Evolutionary conservation across 2,329 filamentous ascomycete genomes (phyloP).

Genomic region (Aurifilum marmelostoma): DNA sequence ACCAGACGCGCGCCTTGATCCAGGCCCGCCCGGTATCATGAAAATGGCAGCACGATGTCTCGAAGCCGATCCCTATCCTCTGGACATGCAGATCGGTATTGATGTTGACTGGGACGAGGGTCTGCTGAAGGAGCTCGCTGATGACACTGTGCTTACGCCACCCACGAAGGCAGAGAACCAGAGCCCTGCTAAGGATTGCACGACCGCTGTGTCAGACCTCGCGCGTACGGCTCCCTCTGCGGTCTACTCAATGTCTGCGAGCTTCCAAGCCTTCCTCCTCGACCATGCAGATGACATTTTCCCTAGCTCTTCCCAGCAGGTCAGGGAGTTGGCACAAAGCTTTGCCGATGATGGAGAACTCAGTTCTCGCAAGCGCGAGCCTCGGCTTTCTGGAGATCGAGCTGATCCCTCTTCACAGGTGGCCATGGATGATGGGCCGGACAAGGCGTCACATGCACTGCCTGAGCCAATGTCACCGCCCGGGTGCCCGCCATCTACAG

Average conservation of each 20-base stretch:
- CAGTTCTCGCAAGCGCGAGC: neutral
- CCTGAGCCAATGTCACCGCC: neutral
- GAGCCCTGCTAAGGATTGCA: constrained; percentile 3
- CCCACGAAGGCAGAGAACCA: constrained; percentile 10
- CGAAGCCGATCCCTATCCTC: constrained; percentile 12
- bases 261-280: constrained; percentile 58
- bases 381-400: neutral
- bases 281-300: constrained; percentile 57
- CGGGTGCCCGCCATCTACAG: neutral
- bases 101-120: constrained; percentile 20
- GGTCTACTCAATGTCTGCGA: constrained; percentile 38
- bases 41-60: constrained; percentile 18
- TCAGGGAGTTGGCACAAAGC: constrained; percentile 53
- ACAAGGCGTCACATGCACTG: constrained; percentile 5
- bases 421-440: constrained; percentile 19
- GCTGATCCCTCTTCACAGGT: constrained; percentile 26
- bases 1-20: constrained; percentile 14
- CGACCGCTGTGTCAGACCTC: neutral
- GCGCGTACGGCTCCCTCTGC: neutral
- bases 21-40: neutral
- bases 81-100: constrained; percentile 23
- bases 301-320: constrained; percentile 59
- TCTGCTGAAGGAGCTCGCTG: constrained; percentile 23
- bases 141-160: constrained; percentile 22
- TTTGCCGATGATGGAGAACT: constrained; percentile 24